Base-by-base conservation (phyloP, 176 grass and related monocot genomes). In the Phyllostachys edulis region DNA sequence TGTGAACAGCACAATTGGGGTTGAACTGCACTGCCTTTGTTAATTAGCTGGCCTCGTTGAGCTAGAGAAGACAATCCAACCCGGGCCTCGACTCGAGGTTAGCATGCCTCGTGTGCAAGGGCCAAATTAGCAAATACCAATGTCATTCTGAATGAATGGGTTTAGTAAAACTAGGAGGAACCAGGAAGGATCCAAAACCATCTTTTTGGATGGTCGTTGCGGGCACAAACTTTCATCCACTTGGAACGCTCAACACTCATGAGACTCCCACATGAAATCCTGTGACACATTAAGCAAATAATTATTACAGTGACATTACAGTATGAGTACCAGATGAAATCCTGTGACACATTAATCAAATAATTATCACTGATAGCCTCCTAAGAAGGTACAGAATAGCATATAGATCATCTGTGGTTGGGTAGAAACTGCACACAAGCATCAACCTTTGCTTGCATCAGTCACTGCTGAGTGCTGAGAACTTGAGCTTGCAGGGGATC, bases 201-300 rank as follows among this genome's bases (percentile, higher is more conserved):
- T 80, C 75, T 85, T 80, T 89, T 40, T 56, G 67, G 56, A 72
- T 8, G 42, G 61, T 7, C 61, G 37, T 66, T 20, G 42, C 47
- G 81, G 78, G 75, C 87, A 88, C 87, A 79, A 17, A 79, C 87
- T 85, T 75, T 62, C 32, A 80, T 52, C 65, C 38, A 34, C 75
- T 84, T 34, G 27, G 12, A 45, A 36, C 24, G 38, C 81, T 84
- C 73, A 57, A 56, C 72, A 70, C 62, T 20, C 10, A 75, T 49
- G 34, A 69, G 37, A 4, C 37, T 38, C 37, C n/a, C n/a, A n/a
- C n/a, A n/a, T n/a, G n/a, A n/a, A n/a, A n/a, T n/a, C n/a, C n/a
- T n/a, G n/a, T n/a, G n/a, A n/a, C n/a, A n/a, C n/a, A n/a, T n/a
- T n/a, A n/a, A n/a, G n/a, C n/a, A n/a, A n/a, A n/a, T n/a, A n/a